Evolutionary conservation across 345 rosid species (phyloP), one percentile per base, ranked within the genome.

Genomic region (Cardamine resedifolia): DNA sequence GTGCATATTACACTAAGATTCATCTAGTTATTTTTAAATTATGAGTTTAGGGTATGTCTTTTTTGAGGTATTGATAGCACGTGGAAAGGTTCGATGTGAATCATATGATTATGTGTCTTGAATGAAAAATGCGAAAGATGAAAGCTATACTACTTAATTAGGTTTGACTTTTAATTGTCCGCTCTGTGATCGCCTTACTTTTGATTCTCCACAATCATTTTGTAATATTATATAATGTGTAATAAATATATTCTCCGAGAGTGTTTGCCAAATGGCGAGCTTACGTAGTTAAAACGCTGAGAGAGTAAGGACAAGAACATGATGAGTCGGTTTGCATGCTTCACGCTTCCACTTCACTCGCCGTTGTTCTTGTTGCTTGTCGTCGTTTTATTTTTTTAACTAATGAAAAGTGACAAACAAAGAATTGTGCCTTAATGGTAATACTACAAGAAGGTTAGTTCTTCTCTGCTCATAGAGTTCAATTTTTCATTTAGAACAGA

Each of bases 301-400:
- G 52, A 52, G 63, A 28, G 24, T 66, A 60, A 75, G 49, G 66
- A 63, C 75, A 76, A 76, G 71, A 64, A 76, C 75, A 76, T 63
- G 79, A 68, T 70, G 75, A 70, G 79, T 70, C 75, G 71, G 79
- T 70, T 70, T 70, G 75, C 79, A 76, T 76, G 71, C 75, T 56
- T 62, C 71, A n/a, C 30, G 75, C 71, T 70, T 39, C 66, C 71
- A 63, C 79, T 55, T 70, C 71, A 21, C 34, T 70, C 71, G 75
- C 66, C 71, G 60, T 48, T 70, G 70, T 70, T 57, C 39, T 64
- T 56, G 79, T 76, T 63, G 19, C 15, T 59, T 74, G 78, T 74
- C 55, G 47, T 66, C 72, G 53, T 49, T 2, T 5, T 21, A 0
- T 72, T 56, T 33, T 72, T 56, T 33, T 56, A 28, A 7, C 44